These are phyloP conservation scores for Bruguiera hainesii DNA, from an alignment of 441 rosid genomes.

Conservation along the genomic window DNA sequence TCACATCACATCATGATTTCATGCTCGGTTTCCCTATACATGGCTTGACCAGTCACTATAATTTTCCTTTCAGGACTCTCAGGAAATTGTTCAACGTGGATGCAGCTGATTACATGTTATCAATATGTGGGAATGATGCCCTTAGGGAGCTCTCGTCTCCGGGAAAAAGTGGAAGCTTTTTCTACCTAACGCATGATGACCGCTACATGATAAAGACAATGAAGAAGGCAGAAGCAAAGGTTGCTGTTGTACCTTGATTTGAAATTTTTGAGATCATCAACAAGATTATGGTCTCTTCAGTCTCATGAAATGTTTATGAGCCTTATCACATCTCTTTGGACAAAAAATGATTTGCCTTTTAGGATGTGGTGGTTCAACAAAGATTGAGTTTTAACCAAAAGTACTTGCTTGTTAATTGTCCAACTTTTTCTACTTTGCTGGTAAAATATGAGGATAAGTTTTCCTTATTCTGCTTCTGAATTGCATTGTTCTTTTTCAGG, in stretches of 20 bases:
- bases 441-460: no score
- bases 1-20: background rate
- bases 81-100: constrained; percentile 90
- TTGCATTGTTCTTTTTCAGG: constrained; percentile 36
- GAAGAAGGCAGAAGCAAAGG: constrained; percentile 99
- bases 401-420: no score
- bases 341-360: no score
- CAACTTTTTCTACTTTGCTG: no score
- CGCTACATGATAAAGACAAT: constrained; percentile 97
- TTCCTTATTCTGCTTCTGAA: background rate
- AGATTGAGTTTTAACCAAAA: no score
- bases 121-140: constrained; percentile 93
- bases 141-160: constrained; percentile 98
- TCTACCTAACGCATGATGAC: constrained; percentile 89
- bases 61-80: constrained; percentile 62
- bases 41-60: constrained; percentile 15
- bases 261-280: background rate
- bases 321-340: background rate
- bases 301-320: background rate
- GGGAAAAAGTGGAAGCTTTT: constrained; percentile 97
- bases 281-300: background rate
- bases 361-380: no score
- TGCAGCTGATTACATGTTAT: constrained; percentile 94
- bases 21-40: background rate
- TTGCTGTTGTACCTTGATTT: constrained; percentile 26